Percentiles rank a stretch among this genome's conserved stretches.
Conservation (phyloP, 371 early-diverging fungal species). For the Mucor indicus region DNA sequence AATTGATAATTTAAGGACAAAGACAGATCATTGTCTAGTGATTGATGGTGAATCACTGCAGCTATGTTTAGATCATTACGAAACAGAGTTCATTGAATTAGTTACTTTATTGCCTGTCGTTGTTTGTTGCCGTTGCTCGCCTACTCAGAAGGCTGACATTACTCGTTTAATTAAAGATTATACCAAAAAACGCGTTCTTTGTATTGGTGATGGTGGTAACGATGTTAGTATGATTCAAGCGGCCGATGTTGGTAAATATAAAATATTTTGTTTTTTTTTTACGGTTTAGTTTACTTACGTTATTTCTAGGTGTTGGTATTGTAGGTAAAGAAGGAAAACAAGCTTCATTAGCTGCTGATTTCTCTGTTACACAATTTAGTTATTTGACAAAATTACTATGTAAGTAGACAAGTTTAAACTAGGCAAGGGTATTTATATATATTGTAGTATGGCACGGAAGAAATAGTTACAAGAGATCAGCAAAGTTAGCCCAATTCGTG, state of each 20-base stretch:
- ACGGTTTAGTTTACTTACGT: not conserved
- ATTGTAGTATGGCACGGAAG: slow-evolving; percentile 95
- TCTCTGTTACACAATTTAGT: slow-evolving; percentile 92
- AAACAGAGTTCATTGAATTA: slow-evolving; percentile 80
- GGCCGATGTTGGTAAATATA: slow-evolving; percentile 85
- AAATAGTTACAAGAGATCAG: slow-evolving; percentile 94
- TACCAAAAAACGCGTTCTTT: slow-evolving; percentile 79
- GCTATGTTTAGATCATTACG: slow-evolving; percentile 69
- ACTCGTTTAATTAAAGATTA: slow-evolving; percentile 81
- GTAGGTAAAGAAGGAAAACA: slow-evolving; percentile 99
- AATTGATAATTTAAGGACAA: slow-evolving; percentile 57
- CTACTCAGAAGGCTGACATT: slow-evolving; percentile 99
- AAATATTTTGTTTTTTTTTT: not conserved
- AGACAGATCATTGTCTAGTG: slow-evolving; percentile 83
- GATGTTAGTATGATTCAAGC: slow-evolving; percentile 99
- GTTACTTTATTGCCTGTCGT: slow-evolving; percentile 85
- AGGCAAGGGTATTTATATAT: not conserved
- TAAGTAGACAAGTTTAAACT: slow-evolving; percentile 20
- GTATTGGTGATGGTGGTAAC: slow-evolving; percentile 99
- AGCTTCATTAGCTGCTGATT: slow-evolving; percentile 97
- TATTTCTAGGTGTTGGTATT: slow-evolving; percentile 78
- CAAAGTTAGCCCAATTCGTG: slow-evolving; percentile 97
- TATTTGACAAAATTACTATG: slow-evolving; percentile 80
- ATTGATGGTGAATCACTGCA: slow-evolving; percentile 97
- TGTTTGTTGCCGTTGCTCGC: slow-evolving; percentile 98